A percentile compares a stretch with the other conserved stretches of the same genome.
Conservation (phyloP, 768 basidiomycete genomes). For the Auricularia cornea region DNA sequence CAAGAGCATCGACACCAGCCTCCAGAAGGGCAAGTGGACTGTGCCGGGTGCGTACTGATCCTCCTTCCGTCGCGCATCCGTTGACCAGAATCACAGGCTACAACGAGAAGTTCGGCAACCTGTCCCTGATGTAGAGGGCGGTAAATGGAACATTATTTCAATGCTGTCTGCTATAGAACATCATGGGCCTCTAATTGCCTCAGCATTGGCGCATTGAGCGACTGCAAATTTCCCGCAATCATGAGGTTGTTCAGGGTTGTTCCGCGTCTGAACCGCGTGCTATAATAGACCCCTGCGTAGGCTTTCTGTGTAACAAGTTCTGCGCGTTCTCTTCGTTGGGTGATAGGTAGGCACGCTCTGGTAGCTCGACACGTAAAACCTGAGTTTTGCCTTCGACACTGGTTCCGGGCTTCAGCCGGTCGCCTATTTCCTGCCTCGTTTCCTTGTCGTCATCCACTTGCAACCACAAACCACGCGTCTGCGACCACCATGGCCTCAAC, state of each 20-base stretch:
- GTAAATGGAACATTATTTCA: background rate
- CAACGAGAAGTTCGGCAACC: conserved; percentile 95
- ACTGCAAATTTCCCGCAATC: too few relatives aligned
- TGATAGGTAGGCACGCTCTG: too few relatives aligned
- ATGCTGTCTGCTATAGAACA: too few relatives aligned
- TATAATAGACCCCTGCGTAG: too few relatives aligned
- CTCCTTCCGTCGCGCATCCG: background rate
- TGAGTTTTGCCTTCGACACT: background rate
- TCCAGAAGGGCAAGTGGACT: conserved; percentile 97
- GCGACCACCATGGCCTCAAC: background rate
- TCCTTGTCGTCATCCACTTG: background rate
- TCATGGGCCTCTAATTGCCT: too few relatives aligned
- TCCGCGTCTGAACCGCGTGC: too few relatives aligned
- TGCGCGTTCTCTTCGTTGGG: too few relatives aligned
- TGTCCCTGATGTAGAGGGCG: conserved; percentile 69
- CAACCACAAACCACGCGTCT: background rate
- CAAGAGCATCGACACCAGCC: conserved; percentile 88
- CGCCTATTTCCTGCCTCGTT: background rate
- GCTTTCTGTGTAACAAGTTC: too few relatives aligned
- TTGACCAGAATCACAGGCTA: conserved; percentile 42
- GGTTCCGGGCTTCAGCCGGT: background rate
- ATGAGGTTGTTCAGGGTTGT: too few relatives aligned
- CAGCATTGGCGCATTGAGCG: too few relatives aligned
- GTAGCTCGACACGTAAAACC: too few relatives aligned
- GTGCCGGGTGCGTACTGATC: conserved; percentile 68